Evolutionary conservation across 495 filamentous ascomycete species (phyloP).

Genomic region (Podospora sp.): DNA sequence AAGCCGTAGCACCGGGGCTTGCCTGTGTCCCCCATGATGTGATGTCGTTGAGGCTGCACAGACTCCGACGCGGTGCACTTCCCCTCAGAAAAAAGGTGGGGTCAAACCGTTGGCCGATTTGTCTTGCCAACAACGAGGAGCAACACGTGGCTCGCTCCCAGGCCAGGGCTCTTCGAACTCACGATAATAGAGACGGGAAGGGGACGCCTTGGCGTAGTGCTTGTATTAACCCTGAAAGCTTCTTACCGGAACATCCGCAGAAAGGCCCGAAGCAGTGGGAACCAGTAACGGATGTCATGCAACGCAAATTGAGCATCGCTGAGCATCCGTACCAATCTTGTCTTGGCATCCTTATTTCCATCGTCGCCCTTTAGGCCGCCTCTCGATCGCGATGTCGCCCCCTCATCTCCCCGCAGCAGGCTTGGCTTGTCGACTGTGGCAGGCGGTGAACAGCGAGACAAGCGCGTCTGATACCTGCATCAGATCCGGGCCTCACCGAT

Average conservation of each 20-base stretch:
- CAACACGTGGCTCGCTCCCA: no score
- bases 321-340: no score
- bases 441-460: not conserved
- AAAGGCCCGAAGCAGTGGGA: no score
- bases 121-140: no score
- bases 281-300: no score
- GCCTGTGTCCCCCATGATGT: not conserved
- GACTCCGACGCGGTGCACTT: not conserved
- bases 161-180: no score
- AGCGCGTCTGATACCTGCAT: not conserved
- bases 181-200: no score
- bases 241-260: no score
- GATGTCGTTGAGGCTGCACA: not conserved
- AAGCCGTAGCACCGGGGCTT: not conserved
- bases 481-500: conserved; percentile 1
- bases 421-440: not conserved
- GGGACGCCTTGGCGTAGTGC: not conserved
- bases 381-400: not conserved
- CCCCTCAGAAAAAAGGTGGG: not conserved
- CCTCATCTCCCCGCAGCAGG: not conserved
- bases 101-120: not conserved
- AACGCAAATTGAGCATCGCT: no score
- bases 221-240: no score
- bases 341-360: no score
- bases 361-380: no score